Evolutionary conservation across 1,284 basidiomycete species (phyloP).

Genomic region (Schizopora paradoxa): DNA sequence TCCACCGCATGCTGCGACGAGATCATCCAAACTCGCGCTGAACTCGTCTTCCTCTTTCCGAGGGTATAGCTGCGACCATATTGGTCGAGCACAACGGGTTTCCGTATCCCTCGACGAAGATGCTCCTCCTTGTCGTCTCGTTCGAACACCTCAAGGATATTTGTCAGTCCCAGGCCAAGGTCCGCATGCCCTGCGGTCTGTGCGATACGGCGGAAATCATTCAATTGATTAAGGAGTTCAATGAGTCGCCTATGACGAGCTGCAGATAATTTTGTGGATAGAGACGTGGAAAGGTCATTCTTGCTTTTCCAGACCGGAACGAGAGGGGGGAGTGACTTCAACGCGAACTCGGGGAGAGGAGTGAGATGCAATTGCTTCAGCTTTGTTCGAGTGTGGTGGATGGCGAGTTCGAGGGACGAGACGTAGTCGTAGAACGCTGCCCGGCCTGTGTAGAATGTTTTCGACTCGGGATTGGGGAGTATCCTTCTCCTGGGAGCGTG

Average conservation of each 20-base stretch:
- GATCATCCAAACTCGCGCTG: constrained; percentile 92
- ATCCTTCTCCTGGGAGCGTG: no score
- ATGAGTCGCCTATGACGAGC: constrained; percentile 69
- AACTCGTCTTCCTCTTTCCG: constrained; percentile 82
- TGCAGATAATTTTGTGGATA: constrained; percentile 62
- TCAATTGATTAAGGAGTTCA: constrained; percentile 65
- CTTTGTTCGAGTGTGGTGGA: constrained; percentile 50
- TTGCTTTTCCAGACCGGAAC: constrained; percentile 66
- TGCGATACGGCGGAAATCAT: constrained; percentile 68
- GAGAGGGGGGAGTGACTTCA: constrained; percentile 53
- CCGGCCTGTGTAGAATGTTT: constrained; percentile 87
- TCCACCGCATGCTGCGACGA: constrained; percentile 43
- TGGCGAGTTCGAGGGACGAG: constrained; percentile 60
- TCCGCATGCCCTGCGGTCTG: constrained; percentile 56
- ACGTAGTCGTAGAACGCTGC: constrained; percentile 75
- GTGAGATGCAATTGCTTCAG: constrained; percentile 68
- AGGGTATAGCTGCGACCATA: constrained; percentile 78
- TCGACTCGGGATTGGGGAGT: constrained; percentile 43
- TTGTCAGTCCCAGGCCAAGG: constrained; percentile 48
- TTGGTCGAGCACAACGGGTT: constrained; percentile 58
- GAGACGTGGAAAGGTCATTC: constrained; percentile 49
- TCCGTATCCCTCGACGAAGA: constrained; percentile 48
- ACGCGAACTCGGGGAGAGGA: constrained; percentile 70
- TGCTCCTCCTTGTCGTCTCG: constrained; percentile 50
- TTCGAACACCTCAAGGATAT: constrained; percentile 62